Evolutionary conservation across 257 asterid species (phyloP), one percentile per base, ranked within the genome.

Genomic region (Plantago major): DNA sequence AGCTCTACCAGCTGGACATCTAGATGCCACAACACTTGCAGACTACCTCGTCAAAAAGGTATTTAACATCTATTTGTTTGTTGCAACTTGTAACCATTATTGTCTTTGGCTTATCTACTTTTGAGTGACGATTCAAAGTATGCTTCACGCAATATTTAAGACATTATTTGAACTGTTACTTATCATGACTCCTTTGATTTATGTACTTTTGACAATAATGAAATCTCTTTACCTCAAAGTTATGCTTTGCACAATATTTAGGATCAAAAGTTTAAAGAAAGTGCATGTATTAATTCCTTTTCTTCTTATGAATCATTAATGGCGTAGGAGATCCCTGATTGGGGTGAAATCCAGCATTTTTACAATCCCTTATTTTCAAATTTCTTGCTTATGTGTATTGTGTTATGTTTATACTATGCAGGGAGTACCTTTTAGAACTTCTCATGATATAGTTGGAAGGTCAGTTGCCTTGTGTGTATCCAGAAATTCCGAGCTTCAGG

Each of bases 21-120:
- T 93, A 67, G 97, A 93, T 75, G 99, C 99, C 45, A 93, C 96
- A 14, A 93, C 97, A 22, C 88, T 93, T 45, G 97, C 96, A 6
- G 99, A 89, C 79, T 93, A 93, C 82, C 97, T 93, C 22, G 95
- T 93, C 61, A 89, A 85, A 73, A 93, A 93, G 99, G 99, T 85
- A 68, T 12, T 10, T 37, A 11, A 28, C 44, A 19, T 38, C 49
- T 46, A 46, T 68, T n/a, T 26, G 26, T n/a, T n/a, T n/a, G 26
- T 22, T 22, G 26, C 2, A 22, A 22, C 26, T 22, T 22, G 2
- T 22, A 22, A 22, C 26, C 26, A 22, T 1, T 2, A 22, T 2
- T n/a, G 2, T 22, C 26, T 22, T 22, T 22, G 26, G 26, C 26
- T 22, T 22, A 22, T 22, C 26, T 22, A 22, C 26, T 22, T 22